Conservation (phyloP, 305 asterid genomes). For the Fraxinus sp. region DNA sequence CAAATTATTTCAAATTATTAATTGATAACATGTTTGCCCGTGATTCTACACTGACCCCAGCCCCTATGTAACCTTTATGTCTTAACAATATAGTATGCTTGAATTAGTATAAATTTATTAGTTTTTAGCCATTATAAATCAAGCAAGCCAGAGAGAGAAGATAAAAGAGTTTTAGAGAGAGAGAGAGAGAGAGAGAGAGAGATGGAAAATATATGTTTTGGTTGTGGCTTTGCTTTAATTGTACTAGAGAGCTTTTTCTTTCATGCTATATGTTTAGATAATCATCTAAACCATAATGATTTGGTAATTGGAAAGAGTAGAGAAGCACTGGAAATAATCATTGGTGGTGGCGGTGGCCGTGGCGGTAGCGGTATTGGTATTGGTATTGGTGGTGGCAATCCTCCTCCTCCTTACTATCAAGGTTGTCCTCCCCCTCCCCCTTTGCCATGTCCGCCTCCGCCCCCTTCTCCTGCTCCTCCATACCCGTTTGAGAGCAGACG, state of each 20-base stretch:
- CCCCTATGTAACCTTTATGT: too few relatives aligned
- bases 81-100: neutral
- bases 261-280: conserved; percentile 3
- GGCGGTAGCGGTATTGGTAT: neutral
- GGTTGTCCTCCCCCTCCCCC: conserved; percentile 21
- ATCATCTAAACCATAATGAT: neutral
- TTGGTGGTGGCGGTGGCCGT: conserved; percentile 1
- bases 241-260: neutral
- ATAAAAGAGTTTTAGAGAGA: neutral
- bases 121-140: neutral
- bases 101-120: neutral
- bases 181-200: neutral
- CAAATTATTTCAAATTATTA: neutral
- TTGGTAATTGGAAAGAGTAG: conserved; percentile 9
- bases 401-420: conserved; percentile 14
- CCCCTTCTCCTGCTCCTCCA: neutral
- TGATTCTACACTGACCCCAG: neutral
- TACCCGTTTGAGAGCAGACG: conserved; percentile 21
- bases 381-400: neutral
- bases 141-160: neutral
- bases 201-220: neutral
- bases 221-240: conserved; percentile 10
- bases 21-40: neutral
- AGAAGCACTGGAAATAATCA: conserved; percentile 29
- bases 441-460: neutral